Percentiles rank a stretch among this genome's conserved stretches.
Conservation (phyloP, 768 basidiomycete genomes). For the Leccinum variicolor region DNA sequence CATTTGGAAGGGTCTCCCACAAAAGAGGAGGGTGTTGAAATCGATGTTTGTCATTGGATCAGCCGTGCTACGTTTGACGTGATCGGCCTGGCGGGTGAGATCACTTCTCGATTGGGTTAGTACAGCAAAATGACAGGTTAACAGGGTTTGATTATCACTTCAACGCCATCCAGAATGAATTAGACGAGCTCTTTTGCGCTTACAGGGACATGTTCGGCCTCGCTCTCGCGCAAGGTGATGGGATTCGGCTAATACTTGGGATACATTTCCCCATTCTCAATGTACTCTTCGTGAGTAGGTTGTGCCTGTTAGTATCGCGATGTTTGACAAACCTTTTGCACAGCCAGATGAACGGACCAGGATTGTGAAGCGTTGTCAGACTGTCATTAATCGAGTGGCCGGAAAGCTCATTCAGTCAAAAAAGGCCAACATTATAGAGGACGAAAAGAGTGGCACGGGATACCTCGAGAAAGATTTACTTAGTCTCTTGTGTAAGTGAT, state of each 20-base stretch:
- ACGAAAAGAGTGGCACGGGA: conserved; percentile 45
- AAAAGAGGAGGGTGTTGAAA: conserved; percentile 25
- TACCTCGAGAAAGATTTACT: conserved; percentile 73
- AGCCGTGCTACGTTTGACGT: conserved; percentile 87
- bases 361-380: conserved; percentile 54
- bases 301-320: neutral
- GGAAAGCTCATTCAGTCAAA: conserved; percentile 76
- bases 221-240: conserved; percentile 54
- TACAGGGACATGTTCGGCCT: conserved; percentile 85
- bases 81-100: conserved; percentile 82
- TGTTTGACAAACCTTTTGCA: conserved; percentile 1
- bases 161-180: conserved; percentile 74
- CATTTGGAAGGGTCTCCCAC: conserved; percentile 35
- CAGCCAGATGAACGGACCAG: conserved; percentile 54
- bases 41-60: conserved; percentile 82
- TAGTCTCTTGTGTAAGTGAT: conserved; percentile 64
- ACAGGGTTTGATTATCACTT: conserved; percentile 86
- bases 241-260: conserved; percentile 43
- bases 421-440: conserved; percentile 67
- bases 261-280: conserved; percentile 59
- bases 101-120: neutral
- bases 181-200: conserved; percentile 73
- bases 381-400: conserved; percentile 66
- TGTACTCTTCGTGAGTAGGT: conserved; percentile 50
- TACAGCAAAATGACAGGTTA: conserved; percentile 1